These are phyloP conservation scores for Bipolaris gigantea DNA, from an alignment of 2,329 filamentous ascomycete genomes.

Conservation along the genomic window DNA sequence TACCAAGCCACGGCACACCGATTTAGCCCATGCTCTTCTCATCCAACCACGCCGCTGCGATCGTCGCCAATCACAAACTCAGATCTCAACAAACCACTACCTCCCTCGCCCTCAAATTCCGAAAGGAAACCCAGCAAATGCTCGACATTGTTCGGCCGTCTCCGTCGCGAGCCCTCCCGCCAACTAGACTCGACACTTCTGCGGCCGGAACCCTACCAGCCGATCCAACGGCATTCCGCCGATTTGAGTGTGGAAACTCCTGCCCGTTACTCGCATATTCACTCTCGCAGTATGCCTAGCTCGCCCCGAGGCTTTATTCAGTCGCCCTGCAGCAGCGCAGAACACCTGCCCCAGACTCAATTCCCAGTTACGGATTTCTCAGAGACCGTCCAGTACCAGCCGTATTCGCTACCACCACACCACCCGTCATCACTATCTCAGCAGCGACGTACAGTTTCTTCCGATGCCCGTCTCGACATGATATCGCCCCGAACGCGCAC, in stretches of 20 bases:
- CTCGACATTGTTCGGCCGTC: slow-evolving; percentile 28
- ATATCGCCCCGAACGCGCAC: slow-evolving; percentile 30
- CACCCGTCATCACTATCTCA: slow-evolving; percentile 1
- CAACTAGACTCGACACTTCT: slow-evolving; percentile 28
- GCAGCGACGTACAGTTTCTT: slow-evolving; percentile 21
- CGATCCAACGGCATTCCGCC: slow-evolving; percentile 22
- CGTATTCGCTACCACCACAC: slow-evolving; percentile 14
- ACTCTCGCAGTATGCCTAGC: slow-evolving; percentile 42
- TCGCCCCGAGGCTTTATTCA: slow-evolving; percentile 31
- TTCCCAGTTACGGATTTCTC: slow-evolving; percentile 27
- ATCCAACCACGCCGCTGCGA: slow-evolving; percentile 13
- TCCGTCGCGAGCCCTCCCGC: slow-evolving; percentile 30
- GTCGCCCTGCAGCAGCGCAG: slow-evolving; percentile 11
- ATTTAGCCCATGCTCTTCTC: slow-evolving; percentile 19
- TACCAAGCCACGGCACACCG: slow-evolving; percentile 34
- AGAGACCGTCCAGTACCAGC: slow-evolving; percentile 19
- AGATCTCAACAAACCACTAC: slow-evolving; percentile 36
- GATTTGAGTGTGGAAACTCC: slow-evolving; percentile 27
- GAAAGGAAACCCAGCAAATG: slow-evolving; percentile 31
- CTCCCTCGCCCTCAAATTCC: slow-evolving; percentile 27
- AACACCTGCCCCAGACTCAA: slow-evolving; percentile 22
- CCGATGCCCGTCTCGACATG: slow-evolving; percentile 27
- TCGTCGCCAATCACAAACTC: slow-evolving; percentile 26
- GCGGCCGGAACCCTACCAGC: slow-evolving; percentile 24
- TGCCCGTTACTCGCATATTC: slow-evolving; percentile 21